Conservation (phyloP, 2,329 filamentous ascomycete species). For the Pyrenochaeta sp. region DNA sequence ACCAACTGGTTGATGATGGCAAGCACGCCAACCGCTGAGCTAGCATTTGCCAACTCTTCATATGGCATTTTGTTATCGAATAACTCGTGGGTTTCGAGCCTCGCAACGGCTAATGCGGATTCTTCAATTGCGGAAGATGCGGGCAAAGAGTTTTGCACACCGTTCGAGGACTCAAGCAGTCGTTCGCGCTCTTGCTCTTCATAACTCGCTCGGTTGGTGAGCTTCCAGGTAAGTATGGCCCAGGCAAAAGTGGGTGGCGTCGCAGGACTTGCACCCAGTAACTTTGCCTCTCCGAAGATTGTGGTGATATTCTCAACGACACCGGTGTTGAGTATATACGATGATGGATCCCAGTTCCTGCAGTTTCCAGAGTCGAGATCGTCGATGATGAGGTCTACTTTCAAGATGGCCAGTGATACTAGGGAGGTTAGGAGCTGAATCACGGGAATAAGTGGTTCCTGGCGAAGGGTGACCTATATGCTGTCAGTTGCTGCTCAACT, state of each 20-base stretch:
- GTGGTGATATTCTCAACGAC: constrained; percentile 77
- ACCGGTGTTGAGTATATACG: constrained; percentile 74
- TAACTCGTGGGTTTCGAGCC: constrained; percentile 33
- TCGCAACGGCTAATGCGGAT: constrained; percentile 31
- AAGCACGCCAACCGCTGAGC: constrained; percentile 35
- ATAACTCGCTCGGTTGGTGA: constrained; percentile 26
- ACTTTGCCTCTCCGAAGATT: constrained; percentile 68
- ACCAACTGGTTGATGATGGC: constrained; percentile 37
- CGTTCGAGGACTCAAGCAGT: constrained; percentile 31
- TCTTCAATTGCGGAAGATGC: constrained; percentile 37
- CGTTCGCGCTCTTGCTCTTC: constrained; percentile 42
- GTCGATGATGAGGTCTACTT: constrained; percentile 68
- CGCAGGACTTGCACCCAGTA: constrained; percentile 65
- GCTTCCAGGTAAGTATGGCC: constrained; percentile 67
- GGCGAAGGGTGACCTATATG: constrained; percentile 32
- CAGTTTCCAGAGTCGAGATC: constrained; percentile 46
- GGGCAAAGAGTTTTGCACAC: constrained; percentile 18
- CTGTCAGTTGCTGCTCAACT: background rate
- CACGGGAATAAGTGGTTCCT: constrained; percentile 62
- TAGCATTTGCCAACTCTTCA: constrained; percentile 36
- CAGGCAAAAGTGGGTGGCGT: constrained; percentile 82
- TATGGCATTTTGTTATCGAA: constrained; percentile 37
- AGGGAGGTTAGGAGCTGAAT: constrained; percentile 75
- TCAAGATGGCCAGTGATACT: constrained; percentile 76
- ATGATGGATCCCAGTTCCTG: constrained; percentile 49